Evolutionary conservation across 257 asterid genomes (phyloP), one percentile per base, ranked within the genome.

Genomic region (Gardenia jasminoides): DNA sequence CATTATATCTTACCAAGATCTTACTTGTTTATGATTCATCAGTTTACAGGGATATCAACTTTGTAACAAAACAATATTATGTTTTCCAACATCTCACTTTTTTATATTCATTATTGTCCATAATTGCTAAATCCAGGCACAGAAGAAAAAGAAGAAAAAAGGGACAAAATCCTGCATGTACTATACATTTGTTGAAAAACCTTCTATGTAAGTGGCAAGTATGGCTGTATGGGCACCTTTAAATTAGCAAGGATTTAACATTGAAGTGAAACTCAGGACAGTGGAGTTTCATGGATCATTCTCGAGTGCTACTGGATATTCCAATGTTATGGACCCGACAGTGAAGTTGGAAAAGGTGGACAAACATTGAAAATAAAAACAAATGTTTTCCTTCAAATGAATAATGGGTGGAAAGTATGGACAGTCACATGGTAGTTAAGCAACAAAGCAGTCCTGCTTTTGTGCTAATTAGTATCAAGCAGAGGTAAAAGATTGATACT

Each of bases 401-500:
- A 52, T 4, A 52, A 52, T 52, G 59, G 22, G 19, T 52, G 59
- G 59, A 52, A 2, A 13, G 22, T 47, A 13, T 52, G 59, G 15
- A 15, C 22, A 10, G 17, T 5, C 22, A 52, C 22, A 52, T 52
- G 59, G 59, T 13, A 52, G 1, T 52, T 52, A 52, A 31, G 71
- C 71, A 67, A 39, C 19, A 67, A 16, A 36, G 10, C 16, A 10
- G 70, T 28, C 43, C 4, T 31, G 43, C 26, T 31, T 30, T 33
- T 33, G 11, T 67, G 26, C 46, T 67, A 67, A 43, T 36, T 31
- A 66, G 22, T 36, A 67, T n/a, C 36, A 67, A 67, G 64, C n/a
- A 61, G 9, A 19, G 20, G 68, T 26, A 48, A 71, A 79, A 78
- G 77, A 68, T 69, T 48, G 72, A n/a, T 28, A 28, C 24, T 50